Evolutionary conservation across 2,329 filamentous ascomycete species (phyloP).

Genomic region (Capronia americana): DNA sequence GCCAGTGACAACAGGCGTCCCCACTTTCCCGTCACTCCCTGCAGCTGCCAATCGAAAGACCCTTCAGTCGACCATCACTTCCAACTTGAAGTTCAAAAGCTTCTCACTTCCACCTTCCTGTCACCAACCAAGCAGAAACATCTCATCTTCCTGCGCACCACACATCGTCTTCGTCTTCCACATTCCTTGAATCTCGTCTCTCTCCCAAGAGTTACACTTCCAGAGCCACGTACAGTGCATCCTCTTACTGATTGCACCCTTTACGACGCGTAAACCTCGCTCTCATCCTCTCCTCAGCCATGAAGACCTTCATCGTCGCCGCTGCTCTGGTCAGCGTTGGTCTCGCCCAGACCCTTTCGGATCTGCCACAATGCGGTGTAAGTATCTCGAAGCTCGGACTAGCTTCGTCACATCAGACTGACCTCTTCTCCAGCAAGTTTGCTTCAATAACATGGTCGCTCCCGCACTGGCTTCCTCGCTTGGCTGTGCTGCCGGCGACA

Average conservation of each 20-base stretch:
- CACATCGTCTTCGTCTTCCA: conserved; percentile 11
- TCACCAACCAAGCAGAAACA: conserved; percentile 13
- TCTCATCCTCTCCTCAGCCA: conserved; percentile 34
- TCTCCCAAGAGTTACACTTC: conserved; percentile 23
- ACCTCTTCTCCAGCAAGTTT: conserved; percentile 48
- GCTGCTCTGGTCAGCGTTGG: conserved; percentile 38
- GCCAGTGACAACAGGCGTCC: conserved; percentile 3
- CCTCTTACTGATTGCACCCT: conserved; percentile 33
- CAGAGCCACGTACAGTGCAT: conserved; percentile 34
- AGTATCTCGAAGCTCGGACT: conserved; percentile 25
- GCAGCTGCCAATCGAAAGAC: neutral
- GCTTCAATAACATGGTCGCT: conserved; percentile 53
- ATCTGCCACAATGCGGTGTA: conserved; percentile 42
- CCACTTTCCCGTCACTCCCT: conserved; percentile 15
- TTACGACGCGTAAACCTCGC: conserved; percentile 34
- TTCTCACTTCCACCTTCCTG: conserved; percentile 22
- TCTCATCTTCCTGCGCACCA: neutral
- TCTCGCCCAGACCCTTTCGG: conserved; percentile 35
- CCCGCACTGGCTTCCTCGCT: conserved; percentile 45
- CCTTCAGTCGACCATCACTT: conserved; percentile 16
- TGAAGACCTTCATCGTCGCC: conserved; percentile 41
- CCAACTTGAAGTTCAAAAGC: conserved; percentile 15
- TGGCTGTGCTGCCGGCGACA: conserved; percentile 48
- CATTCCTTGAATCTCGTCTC: conserved; percentile 27
- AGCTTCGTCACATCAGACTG: conserved; percentile 22